phyloP scores from a whole-genome alignment of 2,329 filamentous ascomycete species.

The Fusarium nodosum region DNA sequence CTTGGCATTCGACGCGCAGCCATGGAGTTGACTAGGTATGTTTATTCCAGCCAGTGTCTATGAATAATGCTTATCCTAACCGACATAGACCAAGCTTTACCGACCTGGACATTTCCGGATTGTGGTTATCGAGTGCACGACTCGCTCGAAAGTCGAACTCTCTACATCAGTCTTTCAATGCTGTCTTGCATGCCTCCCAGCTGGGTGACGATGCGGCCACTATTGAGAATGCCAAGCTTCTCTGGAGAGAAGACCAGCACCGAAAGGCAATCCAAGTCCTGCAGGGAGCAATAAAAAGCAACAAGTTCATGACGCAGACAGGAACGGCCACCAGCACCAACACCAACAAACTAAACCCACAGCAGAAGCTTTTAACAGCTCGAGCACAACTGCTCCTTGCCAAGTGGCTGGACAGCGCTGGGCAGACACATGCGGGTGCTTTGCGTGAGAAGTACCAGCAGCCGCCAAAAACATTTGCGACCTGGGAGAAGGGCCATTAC shows the following conservation, averaged over 20 bases:
- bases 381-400: conserved; percentile 89
- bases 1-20: conserved; percentile 86
- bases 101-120: conserved; percentile 80
- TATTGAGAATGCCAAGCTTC: conserved; percentile 91
- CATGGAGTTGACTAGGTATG: conserved; percentile 82
- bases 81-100: conserved; percentile 68
- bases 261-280: conserved; percentile 95
- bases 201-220: conserved; percentile 88
- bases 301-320: conserved; percentile 74
- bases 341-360: conserved; percentile 56
- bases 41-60: conserved; percentile 19
- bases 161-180: conserved; percentile 90
- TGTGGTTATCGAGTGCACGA: conserved; percentile 88
- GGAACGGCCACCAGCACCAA: conserved; percentile 55
- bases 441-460: conserved; percentile 86
- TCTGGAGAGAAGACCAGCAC: conserved; percentile 95
- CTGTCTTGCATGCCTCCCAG: conserved; percentile 87
- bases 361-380: conserved; percentile 74
- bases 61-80: conserved; percentile 15
- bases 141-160: conserved; percentile 88
- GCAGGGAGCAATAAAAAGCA: conserved; percentile 84
- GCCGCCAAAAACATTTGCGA: conserved; percentile 76
- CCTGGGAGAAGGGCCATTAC: conserved; percentile 98
- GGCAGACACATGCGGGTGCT: conserved; percentile 87
- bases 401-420: conserved; percentile 97